Percentiles rank a stretch among this genome's conserved stretches.
Conservation (phyloP, 176 grass and related monocot species). For the Elaeis guineensis region DNA sequence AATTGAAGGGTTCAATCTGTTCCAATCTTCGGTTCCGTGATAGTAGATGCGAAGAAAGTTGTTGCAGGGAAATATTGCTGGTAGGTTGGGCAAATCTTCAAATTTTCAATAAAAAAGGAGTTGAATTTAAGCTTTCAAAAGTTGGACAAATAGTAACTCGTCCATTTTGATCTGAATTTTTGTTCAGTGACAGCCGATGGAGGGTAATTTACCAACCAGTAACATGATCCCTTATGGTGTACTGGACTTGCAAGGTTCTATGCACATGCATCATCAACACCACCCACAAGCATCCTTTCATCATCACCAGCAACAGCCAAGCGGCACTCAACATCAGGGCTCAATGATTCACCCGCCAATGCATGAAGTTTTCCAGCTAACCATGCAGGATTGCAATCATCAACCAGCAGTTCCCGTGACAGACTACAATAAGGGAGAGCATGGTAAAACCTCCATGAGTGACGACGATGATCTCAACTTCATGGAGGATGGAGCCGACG, state of each 20-base stretch:
- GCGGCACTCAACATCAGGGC: constrained; percentile 4
- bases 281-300: constrained; percentile 10
- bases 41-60: too few relatives aligned
- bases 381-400: constrained; percentile 34
- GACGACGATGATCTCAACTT: constrained; percentile 53
- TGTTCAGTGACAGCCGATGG: constrained; percentile 32
- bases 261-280: constrained; percentile 39
- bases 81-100: too few relatives aligned
- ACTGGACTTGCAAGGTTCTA: constrained; percentile 36
- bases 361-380: constrained; percentile 17
- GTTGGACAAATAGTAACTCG: too few relatives aligned
- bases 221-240: constrained; percentile 36
- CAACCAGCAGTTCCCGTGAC: constrained; percentile 32
- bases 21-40: too few relatives aligned
- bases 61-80: too few relatives aligned
- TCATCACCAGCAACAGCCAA: neutral
- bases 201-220: constrained; percentile 40
- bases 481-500: constrained; percentile 37
- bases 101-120: too few relatives aligned
- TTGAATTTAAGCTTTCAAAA: too few relatives aligned
- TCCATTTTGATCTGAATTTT: neutral
- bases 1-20: too few relatives aligned
- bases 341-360: constrained; percentile 25
- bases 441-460: constrained; percentile 33
- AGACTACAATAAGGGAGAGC: constrained; percentile 49